These are phyloP conservation scores for Fusarium algeriense DNA, from an alignment of 2,329 filamentous ascomycete genomes.

Conservation along the genomic window DNA sequence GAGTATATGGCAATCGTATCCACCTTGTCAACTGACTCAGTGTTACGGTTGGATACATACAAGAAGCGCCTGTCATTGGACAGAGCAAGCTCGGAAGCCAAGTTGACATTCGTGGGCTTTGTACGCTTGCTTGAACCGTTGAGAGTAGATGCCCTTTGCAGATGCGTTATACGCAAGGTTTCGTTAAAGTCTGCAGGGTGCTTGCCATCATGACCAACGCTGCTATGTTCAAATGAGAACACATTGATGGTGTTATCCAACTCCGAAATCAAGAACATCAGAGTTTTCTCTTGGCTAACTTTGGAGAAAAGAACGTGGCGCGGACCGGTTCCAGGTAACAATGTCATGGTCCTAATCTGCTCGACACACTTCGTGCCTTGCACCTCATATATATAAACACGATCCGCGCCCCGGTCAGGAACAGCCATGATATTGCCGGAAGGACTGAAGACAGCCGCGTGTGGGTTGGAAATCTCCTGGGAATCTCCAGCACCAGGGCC, in stretches of 20 bases:
- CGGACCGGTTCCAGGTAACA: not conserved
- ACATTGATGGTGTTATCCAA: constrained; percentile 10
- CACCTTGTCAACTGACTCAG: not conserved
- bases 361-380: not conserved
- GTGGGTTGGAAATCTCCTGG: not conserved
- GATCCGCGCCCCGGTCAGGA: constrained; percentile 4
- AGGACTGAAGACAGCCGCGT: not conserved
- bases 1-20: constrained; percentile 1
- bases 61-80: not conserved
- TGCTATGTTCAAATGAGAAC: not conserved
- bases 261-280: constrained; percentile 1
- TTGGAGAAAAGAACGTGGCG: not conserved
- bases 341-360: not conserved
- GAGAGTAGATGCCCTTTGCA: constrained; percentile 1
- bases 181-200: not conserved
- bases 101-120: not conserved
- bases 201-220: not conserved
- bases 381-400: constrained; percentile 3
- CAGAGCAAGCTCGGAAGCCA: not conserved
- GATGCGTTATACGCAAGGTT: not conserved
- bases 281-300: not conserved
- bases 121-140: not conserved
- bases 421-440: not conserved
- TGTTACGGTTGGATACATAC: constrained; percentile 1
- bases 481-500: not conserved